Evolutionary conservation across 129 eudicot genomes (phyloP).

Genomic region (Ambrosia artemisiifolia): DNA sequence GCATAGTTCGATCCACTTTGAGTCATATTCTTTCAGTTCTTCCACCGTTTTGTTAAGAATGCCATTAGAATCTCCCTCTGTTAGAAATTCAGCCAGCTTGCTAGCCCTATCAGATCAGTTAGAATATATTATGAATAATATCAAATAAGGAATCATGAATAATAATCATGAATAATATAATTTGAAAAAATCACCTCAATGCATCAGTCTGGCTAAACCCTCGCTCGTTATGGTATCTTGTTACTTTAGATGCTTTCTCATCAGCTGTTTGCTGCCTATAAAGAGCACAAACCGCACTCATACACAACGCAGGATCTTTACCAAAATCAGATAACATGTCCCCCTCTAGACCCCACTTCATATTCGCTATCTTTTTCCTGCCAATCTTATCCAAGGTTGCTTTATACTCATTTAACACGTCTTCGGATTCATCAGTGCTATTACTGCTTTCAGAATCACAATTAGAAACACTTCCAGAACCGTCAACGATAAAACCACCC

Average conservation of each 20-base stretch:
- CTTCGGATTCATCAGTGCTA: slow-evolving; percentile 32
- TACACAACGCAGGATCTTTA: slow-evolving; percentile 56
- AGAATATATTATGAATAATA: not conserved
- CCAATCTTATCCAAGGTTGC: slow-evolving; percentile 41
- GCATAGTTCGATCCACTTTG: slow-evolving; percentile 45
- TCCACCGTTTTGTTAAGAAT: slow-evolving; percentile 55
- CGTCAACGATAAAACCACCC: slow-evolving; percentile 52
- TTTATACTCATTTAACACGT: slow-evolving; percentile 26
- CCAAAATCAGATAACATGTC: slow-evolving; percentile 75
- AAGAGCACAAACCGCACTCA: slow-evolving; percentile 85
- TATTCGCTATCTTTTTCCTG: slow-evolving; percentile 38
- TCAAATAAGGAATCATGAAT: not conserved
- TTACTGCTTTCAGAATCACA: slow-evolving; percentile 22
- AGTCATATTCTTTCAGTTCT: slow-evolving; percentile 40
- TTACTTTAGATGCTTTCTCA: slow-evolving; percentile 43
- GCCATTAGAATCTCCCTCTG: slow-evolving; percentile 48
- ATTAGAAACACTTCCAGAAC: slow-evolving; percentile 39
- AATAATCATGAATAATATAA: too few species aligned
- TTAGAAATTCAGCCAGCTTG: slow-evolving; percentile 56
- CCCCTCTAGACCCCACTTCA: slow-evolving; percentile 56
- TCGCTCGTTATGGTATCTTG: slow-evolving; percentile 39
- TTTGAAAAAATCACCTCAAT: slow-evolving; percentile 37
- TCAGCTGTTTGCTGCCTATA: slow-evolving; percentile 69
- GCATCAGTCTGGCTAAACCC: slow-evolving; percentile 78
- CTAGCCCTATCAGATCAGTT: slow-evolving; percentile 47